These are phyloP conservation scores for Zostera marina DNA, from an alignment of 116 monocot species.

Conservation along the genomic window DNA sequence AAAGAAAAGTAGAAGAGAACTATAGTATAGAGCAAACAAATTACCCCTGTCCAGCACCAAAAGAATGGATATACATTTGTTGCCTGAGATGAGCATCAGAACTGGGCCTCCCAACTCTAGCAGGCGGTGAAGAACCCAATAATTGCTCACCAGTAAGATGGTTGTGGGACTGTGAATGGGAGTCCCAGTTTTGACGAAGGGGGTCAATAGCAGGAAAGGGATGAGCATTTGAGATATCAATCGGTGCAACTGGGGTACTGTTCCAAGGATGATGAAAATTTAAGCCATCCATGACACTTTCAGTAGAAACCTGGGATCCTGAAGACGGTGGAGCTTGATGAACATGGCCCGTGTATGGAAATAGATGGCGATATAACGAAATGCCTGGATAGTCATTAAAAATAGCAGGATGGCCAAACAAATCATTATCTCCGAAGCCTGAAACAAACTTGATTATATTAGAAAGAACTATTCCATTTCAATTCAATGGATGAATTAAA, in stretches of 20 bases:
- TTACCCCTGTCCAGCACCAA: conserved; percentile 22
- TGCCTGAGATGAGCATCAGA: conserved; percentile 19
- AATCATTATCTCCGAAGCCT: conserved; percentile 47
- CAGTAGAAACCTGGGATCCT: conserved; percentile 16
- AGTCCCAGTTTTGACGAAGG: conserved; percentile 31
- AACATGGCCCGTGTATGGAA: conserved; percentile 41
- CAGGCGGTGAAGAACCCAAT: conserved; percentile 8
- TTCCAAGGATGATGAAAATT: conserved; percentile 36
- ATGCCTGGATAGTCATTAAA: conserved; percentile 31
- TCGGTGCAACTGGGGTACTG: conserved; percentile 5
- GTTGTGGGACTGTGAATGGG: conserved; percentile 9
- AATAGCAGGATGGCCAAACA: conserved; percentile 26
- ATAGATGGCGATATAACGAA: conserved; percentile 28
- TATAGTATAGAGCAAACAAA: neutral
- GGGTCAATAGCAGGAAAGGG: conserved; percentile 20
- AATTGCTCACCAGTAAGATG: conserved; percentile 11
- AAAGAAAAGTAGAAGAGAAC: neutral
- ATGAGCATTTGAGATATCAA: conserved; percentile 22
- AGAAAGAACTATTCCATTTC: neutral
- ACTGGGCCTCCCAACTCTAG: conserved; percentile 13
- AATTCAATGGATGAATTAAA: conserved; percentile 1
- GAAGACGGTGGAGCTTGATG: conserved; percentile 37
- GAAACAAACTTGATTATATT: conserved; percentile 1
- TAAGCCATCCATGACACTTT: conserved; percentile 19
- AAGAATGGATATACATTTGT: conserved; percentile 15